A percentile compares a stretch with the other conserved stretches of the same genome.
phyloP scores from a whole-genome alignment of 2,329 filamentous ascomycete genomes.

The Fusarium sp. region DNA sequence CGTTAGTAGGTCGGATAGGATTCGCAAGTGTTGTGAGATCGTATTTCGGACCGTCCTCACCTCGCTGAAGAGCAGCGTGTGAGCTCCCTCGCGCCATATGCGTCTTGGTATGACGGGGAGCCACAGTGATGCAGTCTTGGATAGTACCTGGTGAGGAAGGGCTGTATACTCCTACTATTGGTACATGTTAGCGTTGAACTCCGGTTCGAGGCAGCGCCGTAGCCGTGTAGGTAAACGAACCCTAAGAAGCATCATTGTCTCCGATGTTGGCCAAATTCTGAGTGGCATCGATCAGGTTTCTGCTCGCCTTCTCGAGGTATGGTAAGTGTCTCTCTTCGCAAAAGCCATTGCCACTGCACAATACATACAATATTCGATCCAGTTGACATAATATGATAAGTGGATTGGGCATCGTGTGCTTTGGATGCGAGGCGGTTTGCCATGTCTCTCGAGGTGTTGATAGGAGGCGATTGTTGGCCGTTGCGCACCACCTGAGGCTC shows the following conservation, averaged over 20 bases:
- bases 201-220: background rate
- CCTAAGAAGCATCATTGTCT: slow-evolving; percentile 9
- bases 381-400: background rate
- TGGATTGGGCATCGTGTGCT: background rate
- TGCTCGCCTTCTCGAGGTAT: background rate
- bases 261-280: background rate
- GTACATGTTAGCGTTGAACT: background rate
- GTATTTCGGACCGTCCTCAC: background rate
- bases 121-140: background rate
- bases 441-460: background rate
- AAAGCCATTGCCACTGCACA: background rate
- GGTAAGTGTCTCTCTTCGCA: background rate
- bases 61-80: background rate
- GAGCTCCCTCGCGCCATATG: background rate
- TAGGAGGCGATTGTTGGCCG: background rate
- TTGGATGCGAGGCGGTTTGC: background rate
- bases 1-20: background rate
- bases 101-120: background rate
- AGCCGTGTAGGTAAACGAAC: background rate
- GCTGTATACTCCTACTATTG: slow-evolving; percentile 2
- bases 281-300: background rate
- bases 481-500: background rate
- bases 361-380: background rate
- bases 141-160: background rate
- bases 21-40: background rate